Conservation (phyloP, 495 filamentous ascomycete genomes). For the Terfezia boudieri region DNA sequence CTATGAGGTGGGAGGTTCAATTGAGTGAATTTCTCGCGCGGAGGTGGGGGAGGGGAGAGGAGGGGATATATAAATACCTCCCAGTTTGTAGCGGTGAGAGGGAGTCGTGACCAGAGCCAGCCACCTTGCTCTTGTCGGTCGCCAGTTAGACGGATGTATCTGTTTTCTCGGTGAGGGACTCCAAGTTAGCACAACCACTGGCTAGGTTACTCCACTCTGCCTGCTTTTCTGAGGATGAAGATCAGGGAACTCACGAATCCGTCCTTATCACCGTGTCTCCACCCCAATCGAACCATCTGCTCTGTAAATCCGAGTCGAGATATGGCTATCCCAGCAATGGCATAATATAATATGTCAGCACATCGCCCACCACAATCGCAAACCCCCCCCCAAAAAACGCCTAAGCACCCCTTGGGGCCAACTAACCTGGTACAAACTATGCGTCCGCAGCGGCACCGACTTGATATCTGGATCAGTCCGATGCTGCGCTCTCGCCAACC, state of each 20-base stretch:
- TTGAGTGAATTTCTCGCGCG: neutral
- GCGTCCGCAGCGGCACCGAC: constrained; percentile 43
- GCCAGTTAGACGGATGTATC: constrained; percentile 79
- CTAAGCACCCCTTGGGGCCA: neutral
- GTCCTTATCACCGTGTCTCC: constrained; percentile 83
- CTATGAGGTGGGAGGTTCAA: constrained; percentile 19
- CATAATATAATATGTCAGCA: constrained; percentile 6
- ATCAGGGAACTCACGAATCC: constrained; percentile 42
- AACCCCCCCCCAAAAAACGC: constrained; percentile 3
- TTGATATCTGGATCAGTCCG: constrained; percentile 8
- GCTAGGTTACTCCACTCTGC: neutral
- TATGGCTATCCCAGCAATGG: constrained; percentile 43
- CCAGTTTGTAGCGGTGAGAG: constrained; percentile 96
- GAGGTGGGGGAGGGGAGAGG: neutral
- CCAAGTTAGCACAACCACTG: neutral
- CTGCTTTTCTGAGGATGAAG: neutral
- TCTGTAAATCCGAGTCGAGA: constrained; percentile 94
- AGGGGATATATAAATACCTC: constrained; percentile 32
- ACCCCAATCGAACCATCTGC: constrained; percentile 98
- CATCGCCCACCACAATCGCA: constrained; percentile 1
- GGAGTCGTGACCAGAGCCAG: constrained; percentile 83
- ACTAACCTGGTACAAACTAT: constrained; percentile 40
- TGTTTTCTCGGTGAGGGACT: constrained; percentile 14
- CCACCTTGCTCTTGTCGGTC: constrained; percentile 76
- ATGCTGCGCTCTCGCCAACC: neutral